phyloP scores from a whole-genome alignment of 108 stramenopile species.

The Pseudonitzschia delicatissima region DNA sequence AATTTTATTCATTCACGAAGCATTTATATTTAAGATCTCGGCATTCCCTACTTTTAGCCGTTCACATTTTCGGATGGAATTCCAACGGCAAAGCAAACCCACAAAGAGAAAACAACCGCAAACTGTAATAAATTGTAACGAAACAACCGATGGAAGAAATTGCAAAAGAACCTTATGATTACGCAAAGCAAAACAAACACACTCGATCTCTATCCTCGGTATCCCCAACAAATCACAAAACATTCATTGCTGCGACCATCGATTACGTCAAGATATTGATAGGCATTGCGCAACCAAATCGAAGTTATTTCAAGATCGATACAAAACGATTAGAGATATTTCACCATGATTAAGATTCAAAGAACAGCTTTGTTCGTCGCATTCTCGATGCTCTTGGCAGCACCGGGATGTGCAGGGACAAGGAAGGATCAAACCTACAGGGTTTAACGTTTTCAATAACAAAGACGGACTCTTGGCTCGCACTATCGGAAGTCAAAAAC shows the following conservation, averaged over 20 bases:
- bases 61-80: constrained; percentile 5
- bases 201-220: not conserved
- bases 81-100: constrained; percentile 5
- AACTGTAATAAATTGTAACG: no score
- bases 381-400: not conserved
- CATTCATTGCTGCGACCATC: constrained; percentile 7
- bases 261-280: not conserved
- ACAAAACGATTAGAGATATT: not conserved
- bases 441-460: not conserved
- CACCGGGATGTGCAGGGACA: not conserved
- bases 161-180: no score
- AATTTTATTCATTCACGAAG: not conserved
- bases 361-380: not conserved
- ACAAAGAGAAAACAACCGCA: no score
- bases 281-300: constrained; percentile 1
- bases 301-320: not conserved
- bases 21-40: not conserved
- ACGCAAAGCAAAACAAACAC: not conserved
- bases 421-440: not conserved
- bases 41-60: not conserved
- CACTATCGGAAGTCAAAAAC: not conserved
- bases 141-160: no score
- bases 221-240: not conserved
- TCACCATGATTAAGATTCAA: constrained; percentile 1
- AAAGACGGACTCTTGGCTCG: not conserved